Base-by-base conservation (phyloP, 306 rosid genomes). In the Astragalus glycyphyllos region DNA sequence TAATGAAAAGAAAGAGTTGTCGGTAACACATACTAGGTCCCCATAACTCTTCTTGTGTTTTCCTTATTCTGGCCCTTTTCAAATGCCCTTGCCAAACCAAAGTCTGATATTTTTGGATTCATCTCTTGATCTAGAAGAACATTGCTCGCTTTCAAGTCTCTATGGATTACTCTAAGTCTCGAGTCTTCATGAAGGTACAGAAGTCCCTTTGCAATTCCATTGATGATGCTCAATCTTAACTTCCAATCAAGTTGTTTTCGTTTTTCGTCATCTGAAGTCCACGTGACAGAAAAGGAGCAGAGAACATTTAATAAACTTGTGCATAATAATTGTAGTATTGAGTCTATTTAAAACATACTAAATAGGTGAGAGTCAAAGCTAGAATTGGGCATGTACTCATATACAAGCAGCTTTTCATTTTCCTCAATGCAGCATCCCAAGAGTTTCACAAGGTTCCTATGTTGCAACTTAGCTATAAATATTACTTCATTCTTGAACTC, bases 401-500 rank as follows among this genome's bases (percentile, higher is more conserved):
- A 89, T 9, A 87, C 71, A 38, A 84, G 87, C 16, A 85, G 50
- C 75, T 84, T 88, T 68, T 88, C 94, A 29, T 78, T 75, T 76
- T 72, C 84, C 29, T 85, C 87, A 49, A 78, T 58, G 72, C 86
- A 58, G 20, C 85, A 89, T 8, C 89, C 96, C 46, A 89, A 42
- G 12, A 89, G 89, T 82, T 82, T 84, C 17, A 87, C 89, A 32
- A 89, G 88, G 67, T 87, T 89, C 45, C 81, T 80, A 12, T 85
- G 92, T 68, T 89, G 96, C 61, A 90, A 77, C 67, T 82, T 86
- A 6, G 82, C 84, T 15, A 90, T 80, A 40, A 84, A 81, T n/a
- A 79, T 53, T 7, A 84, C 91, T 75, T 90, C 91, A 65, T 90
- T 90, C 46, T 56, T 87, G 31, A 87, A 81, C 73, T 90, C 94